Evolutionary conservation across 352 stramenopile species (phyloP).

Genomic region (Elongisporangium senticosum): DNA sequence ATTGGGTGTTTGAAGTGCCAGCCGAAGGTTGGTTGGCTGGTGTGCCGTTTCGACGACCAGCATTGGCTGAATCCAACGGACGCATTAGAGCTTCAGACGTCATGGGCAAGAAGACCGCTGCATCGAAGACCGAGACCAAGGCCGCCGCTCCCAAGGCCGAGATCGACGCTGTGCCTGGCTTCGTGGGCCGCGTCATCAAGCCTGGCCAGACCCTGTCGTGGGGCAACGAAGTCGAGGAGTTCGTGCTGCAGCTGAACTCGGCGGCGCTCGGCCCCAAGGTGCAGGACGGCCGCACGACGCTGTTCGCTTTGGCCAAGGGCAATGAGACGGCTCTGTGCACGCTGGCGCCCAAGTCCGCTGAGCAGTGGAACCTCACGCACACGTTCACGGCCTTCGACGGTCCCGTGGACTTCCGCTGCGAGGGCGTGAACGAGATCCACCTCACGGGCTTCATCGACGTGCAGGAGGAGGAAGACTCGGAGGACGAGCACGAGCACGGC

Average conservation of each 20-base stretch:
- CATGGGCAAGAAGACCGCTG: constrained; percentile 11
- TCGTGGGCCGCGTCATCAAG: constrained; percentile 71
- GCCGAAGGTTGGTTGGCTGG: constrained; percentile 5
- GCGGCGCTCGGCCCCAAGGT: constrained; percentile 59
- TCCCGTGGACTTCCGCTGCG: constrained; percentile 57
- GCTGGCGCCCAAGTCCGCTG: constrained; percentile 43
- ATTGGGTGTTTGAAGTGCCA: not conserved
- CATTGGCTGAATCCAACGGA: not conserved
- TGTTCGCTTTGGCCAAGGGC: constrained; percentile 65
- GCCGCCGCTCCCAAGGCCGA: constrained; percentile 11
- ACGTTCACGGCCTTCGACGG: constrained; percentile 76
- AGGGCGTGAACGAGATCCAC: constrained; percentile 75
- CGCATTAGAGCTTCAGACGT: not conserved
- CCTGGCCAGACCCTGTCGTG: constrained; percentile 61
- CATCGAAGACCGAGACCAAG: constrained; percentile 7
- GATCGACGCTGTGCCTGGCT: constrained; percentile 58
- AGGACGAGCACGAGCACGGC: constrained; percentile 36
- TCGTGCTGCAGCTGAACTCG: constrained; percentile 72
- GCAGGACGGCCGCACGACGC: constrained; percentile 54
- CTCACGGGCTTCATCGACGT: constrained; percentile 79
- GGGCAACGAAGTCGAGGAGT: constrained; percentile 69
- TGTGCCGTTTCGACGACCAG: not conserved
- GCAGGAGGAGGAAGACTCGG: constrained; percentile 61
- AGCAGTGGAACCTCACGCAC: constrained; percentile 78
- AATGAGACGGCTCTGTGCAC: constrained; percentile 73